Evolutionary conservation across 106 monocot species (phyloP).

Genomic region (Hemerocallis citrina): DNA sequence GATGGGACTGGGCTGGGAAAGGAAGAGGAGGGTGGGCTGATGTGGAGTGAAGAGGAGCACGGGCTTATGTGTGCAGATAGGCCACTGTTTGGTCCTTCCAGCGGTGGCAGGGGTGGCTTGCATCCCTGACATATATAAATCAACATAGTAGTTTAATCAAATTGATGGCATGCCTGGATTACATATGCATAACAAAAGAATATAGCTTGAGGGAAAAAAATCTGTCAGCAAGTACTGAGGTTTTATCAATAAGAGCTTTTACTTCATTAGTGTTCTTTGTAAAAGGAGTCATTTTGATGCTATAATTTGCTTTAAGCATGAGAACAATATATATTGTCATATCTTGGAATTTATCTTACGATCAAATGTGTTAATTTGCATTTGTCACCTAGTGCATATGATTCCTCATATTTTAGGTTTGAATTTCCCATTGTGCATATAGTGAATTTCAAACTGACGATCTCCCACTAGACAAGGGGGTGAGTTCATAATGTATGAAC

Average conservation of each 20-base stretch:
- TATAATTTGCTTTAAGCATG: not conserved
- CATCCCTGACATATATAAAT: conserved; percentile 51
- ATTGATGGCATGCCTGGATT: too few species aligned
- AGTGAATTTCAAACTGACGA: too few species aligned
- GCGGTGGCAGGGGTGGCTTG: conserved; percentile 31
- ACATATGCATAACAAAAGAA: too few species aligned
- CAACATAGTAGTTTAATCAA: too few species aligned
- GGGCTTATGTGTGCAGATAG: conserved; percentile 48
- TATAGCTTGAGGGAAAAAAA: not conserved
- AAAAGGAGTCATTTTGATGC: not conserved
- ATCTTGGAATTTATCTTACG: too few species aligned
- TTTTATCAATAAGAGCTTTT: not conserved
- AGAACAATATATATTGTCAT: too few species aligned
- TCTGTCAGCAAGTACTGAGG: too few species aligned
- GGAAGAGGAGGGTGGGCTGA: conserved; percentile 76
- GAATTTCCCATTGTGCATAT: too few species aligned
- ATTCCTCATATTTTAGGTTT: too few species aligned
- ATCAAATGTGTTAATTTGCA: too few species aligned
- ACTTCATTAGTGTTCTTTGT: not conserved
- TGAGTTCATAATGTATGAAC: not conserved
- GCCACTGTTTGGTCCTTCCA: conserved; percentile 6
- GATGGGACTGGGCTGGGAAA: conserved; percentile 80
- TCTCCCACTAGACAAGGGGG: too few species aligned
- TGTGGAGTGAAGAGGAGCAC: conserved; percentile 54
- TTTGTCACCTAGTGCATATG: too few species aligned